Evolutionary conservation across 2,329 filamentous ascomycete species (phyloP).

Genomic region (Albophoma yamanashiensis): DNA sequence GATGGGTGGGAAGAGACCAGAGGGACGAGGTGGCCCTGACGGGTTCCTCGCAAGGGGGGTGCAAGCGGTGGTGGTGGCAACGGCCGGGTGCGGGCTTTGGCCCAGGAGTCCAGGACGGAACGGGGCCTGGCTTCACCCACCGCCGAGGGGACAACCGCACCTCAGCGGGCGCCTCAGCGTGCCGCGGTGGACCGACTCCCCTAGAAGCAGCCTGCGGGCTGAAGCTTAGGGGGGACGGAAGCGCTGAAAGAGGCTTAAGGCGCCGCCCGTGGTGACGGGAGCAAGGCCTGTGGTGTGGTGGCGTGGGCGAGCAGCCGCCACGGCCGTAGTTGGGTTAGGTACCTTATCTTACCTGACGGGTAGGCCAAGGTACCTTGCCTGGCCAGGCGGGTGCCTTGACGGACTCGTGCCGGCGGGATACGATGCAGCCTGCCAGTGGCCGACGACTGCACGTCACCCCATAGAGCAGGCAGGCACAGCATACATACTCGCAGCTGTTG

Average conservation of each 20-base stretch:
- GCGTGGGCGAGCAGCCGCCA: not conserved
- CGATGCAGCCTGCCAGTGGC: not conserved
- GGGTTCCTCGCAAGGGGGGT: not conserved
- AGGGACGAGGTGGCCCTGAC: not conserved
- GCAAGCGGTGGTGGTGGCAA: not conserved
- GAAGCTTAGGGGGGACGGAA: not conserved
- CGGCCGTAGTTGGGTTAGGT: not conserved
- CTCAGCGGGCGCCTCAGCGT: not conserved
- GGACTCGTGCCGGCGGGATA: not conserved
- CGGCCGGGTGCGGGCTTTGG: slow-evolving; percentile 1
- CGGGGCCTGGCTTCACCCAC: not conserved
- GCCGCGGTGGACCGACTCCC: not conserved
- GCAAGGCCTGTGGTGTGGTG: not conserved
- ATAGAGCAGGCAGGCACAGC: not conserved
- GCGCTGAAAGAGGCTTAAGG: not conserved
- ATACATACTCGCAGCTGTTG: not conserved
- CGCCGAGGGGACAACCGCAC: no score
- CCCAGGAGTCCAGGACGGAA: not conserved
- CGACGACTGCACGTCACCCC: not conserved
- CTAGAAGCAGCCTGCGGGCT: not conserved
- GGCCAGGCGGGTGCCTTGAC: no score
- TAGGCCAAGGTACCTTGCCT: no score
- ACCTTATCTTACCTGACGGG: no score
- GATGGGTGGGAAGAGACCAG: not conserved
- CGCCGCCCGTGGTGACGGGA: not conserved